Evolutionary conservation across 2,329 filamentous ascomycete genomes (phyloP).

Genomic region (Pseudogymnoascus sp.): DNA sequence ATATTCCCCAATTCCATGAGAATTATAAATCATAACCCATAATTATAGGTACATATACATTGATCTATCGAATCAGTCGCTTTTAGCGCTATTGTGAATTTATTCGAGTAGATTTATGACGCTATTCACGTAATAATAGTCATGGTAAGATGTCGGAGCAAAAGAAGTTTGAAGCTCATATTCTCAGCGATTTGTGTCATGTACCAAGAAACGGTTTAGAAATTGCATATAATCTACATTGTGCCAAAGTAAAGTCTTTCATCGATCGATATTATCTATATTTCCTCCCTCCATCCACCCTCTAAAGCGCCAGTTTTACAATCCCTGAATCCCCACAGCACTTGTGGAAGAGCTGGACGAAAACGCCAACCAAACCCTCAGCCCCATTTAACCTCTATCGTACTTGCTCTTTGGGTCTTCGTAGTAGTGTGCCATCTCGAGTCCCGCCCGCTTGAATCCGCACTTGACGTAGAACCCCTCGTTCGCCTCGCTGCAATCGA

Average conservation of each 20-base stretch:
- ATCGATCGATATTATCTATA: conserved; percentile 7
- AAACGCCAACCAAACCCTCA: not conserved
- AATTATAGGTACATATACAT: too few relatives aligned
- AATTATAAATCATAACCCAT: too few relatives aligned
- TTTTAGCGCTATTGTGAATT: too few relatives aligned
- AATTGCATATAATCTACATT: not conserved
- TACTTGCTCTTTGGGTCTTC: conserved; percentile 18
- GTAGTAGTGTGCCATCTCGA: conserved; percentile 97
- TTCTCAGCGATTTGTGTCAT: not conserved
- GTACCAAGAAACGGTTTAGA: not conserved
- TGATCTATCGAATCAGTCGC: too few relatives aligned
- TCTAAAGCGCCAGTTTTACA: conserved; percentile 8
- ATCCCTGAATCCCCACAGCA: conserved; percentile 3
- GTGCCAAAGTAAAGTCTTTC: not conserved
- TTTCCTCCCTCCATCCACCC: not conserved
- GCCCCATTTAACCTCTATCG: not conserved
- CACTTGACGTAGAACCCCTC: conserved; percentile 98
- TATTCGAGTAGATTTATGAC: too few relatives aligned
- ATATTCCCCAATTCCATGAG: too few relatives aligned
- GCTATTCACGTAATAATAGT: too few relatives aligned
- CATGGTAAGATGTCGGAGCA: too few relatives aligned
- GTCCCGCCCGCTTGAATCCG: conserved; percentile 82
- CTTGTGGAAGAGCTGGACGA: conserved; percentile 5
- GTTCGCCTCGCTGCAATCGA: conserved; percentile 93
- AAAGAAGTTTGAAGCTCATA: too few relatives aligned